Conservation (phyloP, 306 rosid genomes). For the Ziziphus jujuba region DNA sequence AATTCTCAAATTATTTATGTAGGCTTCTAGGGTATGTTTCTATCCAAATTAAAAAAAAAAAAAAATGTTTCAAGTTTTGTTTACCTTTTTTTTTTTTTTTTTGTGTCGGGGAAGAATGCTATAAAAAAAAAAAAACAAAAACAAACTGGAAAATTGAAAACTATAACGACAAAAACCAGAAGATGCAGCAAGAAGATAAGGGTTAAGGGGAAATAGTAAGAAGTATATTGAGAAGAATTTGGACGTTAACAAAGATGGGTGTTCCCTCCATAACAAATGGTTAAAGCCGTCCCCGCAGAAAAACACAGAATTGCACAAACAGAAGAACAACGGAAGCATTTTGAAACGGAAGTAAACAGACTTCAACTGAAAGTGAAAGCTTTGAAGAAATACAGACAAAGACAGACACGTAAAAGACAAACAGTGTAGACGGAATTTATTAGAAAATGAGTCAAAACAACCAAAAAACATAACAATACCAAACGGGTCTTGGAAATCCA, state of each 20-base stretch:
- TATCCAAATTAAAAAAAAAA: no score
- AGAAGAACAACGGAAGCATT: neutral
- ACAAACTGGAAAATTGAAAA: neutral
- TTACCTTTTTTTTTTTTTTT: no score
- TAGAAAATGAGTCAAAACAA: neutral
- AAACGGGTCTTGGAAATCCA: slow-evolving; percentile 40
- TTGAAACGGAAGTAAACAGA: slow-evolving; percentile 1
- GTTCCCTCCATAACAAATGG: neutral
- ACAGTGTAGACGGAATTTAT: neutral
- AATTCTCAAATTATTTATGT: no score
- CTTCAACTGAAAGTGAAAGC: neutral
- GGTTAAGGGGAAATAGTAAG: neutral
- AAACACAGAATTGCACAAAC: neutral
- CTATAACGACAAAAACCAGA: neutral
- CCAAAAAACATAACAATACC: neutral
- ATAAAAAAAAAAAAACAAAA: neutral
- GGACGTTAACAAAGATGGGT: neutral
- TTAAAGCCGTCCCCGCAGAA: neutral
- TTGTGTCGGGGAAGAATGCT: neutral
- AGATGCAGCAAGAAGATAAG: neutral
- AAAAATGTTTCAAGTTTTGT: no score
- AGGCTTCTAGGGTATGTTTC: no score
- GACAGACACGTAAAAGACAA: no score
- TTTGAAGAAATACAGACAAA: no score
- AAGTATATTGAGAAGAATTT: neutral